Evolutionary conservation across 2,329 filamentous ascomycete species (phyloP), one percentile per base, ranked within the genome.

Genomic region (Aspergillus sp.): DNA sequence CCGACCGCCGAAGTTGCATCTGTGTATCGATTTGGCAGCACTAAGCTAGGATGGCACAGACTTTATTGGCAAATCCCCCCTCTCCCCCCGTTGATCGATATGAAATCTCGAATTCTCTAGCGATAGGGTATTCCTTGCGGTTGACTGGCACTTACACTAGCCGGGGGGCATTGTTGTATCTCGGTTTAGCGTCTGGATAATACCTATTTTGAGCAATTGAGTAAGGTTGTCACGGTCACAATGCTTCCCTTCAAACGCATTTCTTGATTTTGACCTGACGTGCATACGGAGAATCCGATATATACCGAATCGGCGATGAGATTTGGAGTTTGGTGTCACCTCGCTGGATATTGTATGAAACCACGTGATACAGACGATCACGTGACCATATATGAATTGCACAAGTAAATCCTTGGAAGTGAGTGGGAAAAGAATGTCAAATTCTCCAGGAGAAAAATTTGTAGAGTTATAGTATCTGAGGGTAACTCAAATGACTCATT

Each of bases 1-100:
- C 49, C 34, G 49, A 44, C 19, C n/a, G 33, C 49, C 8, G 13
- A 33, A 40, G 19, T 15, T 24, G 17, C 34, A 34, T 12, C 17
- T 22, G 44, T 39, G 33, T 39, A 34, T 49, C 34, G 17, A 46
- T 55, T 40, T 40, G 40, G 27, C 22, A 40, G 24, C 46, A 30
- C 54, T 51, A 50, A 40, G 33, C 58, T 45, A 56, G 51, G 54
- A 37, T 54, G 42, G 58, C 60, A 60, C 52, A 27, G 57, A 46
- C 44, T 45, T 13, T 12, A 37, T 55, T 56, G 53, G 51, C 52
- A 56, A 56, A 53, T 57, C 55, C 42, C 44, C 20, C 27, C 27
- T 30, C 27, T 4, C 42, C 44, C 24, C 37, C 12, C 39, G 45
- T 46, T 56, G 44, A 61, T 57, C 53, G 44, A 54, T 40, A 34